phyloP scores from a whole-genome alignment of 176 grass and related monocot species.

The Juncus effusus region DNA sequence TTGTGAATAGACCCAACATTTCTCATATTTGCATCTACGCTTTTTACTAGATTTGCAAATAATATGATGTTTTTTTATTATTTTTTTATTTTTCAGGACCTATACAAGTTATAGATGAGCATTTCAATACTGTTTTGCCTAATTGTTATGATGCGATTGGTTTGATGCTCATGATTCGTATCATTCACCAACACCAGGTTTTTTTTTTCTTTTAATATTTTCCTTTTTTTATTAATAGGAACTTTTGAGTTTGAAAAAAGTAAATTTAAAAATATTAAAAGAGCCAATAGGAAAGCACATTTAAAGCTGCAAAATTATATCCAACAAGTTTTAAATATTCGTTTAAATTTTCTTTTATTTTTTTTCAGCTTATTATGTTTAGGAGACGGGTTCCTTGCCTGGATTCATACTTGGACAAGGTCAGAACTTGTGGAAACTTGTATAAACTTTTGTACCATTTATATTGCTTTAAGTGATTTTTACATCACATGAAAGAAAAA shows the following conservation, averaged over 20 bases:
- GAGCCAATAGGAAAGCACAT: not conserved
- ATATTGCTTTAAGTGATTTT: not conserved
- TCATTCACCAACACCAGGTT: conserved; percentile 99
- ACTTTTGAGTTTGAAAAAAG: not conserved
- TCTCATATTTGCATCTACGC: too few species aligned
- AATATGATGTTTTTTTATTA: not conserved
- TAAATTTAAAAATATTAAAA: too few species aligned
- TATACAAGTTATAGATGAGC: conserved; percentile 94
- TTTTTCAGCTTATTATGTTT: conserved; percentile 97
- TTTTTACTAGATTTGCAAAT: not conserved
- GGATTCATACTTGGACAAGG: conserved; percentile 99
- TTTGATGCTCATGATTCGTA: conserved; percentile 99
- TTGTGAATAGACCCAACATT: not conserved
- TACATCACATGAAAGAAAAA: too few species aligned
- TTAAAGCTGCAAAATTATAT: too few species aligned
- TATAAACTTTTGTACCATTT: conserved; percentile 4
- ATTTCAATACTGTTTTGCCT: conserved; percentile 79
- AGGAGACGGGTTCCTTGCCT: conserved; percentile 85
- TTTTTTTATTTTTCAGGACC: conserved; percentile 54
- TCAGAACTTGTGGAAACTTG: conserved; percentile 27
- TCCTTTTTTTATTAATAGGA: conserved; percentile 1
- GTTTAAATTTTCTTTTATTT: conserved; percentile 16
- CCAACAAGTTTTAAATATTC: not conserved
- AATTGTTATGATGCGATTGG: conserved; percentile 93
- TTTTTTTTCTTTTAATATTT: conserved; percentile 16